A percentile compares a stretch with the other conserved stretches of the same genome.
Evolutionary conservation across 2,329 filamentous ascomycete species (phyloP).

Genomic region (Pseudogymnoascus sp.): DNA sequence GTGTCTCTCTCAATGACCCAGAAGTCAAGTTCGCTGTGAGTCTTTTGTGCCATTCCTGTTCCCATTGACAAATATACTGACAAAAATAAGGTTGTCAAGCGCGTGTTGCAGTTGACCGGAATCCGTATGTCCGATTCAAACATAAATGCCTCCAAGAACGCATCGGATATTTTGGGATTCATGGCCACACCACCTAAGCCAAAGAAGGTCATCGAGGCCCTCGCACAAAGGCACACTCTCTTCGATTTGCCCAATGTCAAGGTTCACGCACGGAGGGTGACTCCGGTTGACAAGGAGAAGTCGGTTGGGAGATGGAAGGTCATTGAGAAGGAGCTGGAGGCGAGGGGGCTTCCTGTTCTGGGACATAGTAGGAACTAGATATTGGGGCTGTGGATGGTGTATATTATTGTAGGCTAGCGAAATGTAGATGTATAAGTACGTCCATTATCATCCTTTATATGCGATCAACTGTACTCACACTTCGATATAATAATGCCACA

Average conservation of each 20-base stretch:
- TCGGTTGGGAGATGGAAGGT: slow-evolving; percentile 72
- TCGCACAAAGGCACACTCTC: slow-evolving; percentile 43
- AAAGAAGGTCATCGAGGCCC: slow-evolving; percentile 55
- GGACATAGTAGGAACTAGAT: slow-evolving; percentile 32
- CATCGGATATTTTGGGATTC: slow-evolving; percentile 48
- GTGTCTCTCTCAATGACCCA: slow-evolving; percentile 49
- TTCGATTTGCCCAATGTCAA: slow-evolving; percentile 61
- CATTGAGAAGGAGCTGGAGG: slow-evolving; percentile 62
- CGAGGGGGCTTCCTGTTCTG: slow-evolving; percentile 53
- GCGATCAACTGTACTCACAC: not conserved
- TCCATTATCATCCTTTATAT: slow-evolving; percentile 6
- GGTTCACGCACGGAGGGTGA: slow-evolving; percentile 58
- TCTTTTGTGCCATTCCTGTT: slow-evolving; percentile 19
- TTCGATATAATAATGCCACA: not conserved
- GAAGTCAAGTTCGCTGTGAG: slow-evolving; percentile 68
- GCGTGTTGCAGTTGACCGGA: slow-evolving; percentile 74
- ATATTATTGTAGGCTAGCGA: slow-evolving; percentile 10
- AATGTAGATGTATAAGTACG: slow-evolving; percentile 7
- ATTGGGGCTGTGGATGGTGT: not conserved
- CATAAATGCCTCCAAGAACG: slow-evolving; percentile 50
- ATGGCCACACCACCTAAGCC: slow-evolving; percentile 50
- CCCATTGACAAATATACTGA: not conserved
- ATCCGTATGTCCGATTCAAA: slow-evolving; percentile 65
- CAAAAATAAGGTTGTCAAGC: slow-evolving; percentile 63
- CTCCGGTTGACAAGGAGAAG: slow-evolving; percentile 64